A percentile compares a stretch with the other conserved stretches of the same genome.
These are phyloP conservation scores for Stagonosporopsis tanaceti DNA, from an alignment of 2,329 filamentous ascomycete genomes.

Conservation along the genomic window DNA sequence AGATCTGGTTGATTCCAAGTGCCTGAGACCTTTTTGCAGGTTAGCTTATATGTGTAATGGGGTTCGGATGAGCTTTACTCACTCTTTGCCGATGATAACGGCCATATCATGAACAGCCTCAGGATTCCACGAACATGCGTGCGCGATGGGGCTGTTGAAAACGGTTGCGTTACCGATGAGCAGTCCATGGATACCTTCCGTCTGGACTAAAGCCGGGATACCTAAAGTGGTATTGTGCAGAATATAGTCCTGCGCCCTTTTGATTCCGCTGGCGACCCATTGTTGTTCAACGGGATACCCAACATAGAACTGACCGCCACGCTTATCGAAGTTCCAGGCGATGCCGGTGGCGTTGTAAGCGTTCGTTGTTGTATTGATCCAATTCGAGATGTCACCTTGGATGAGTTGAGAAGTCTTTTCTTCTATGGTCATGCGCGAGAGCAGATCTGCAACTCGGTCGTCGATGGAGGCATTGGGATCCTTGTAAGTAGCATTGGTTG, in stretches of 20 bases:
- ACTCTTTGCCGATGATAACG: slow-evolving; percentile 68
- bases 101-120: slow-evolving; percentile 72
- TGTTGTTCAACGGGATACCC: slow-evolving; percentile 71
- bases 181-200: slow-evolving; percentile 77
- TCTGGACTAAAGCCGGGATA: slow-evolving; percentile 77
- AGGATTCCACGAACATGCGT: slow-evolving; percentile 75
- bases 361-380: slow-evolving; percentile 73
- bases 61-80: neutral
- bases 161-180: slow-evolving; percentile 77
- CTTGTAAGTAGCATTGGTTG: slow-evolving; percentile 62
- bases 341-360: slow-evolving; percentile 73
- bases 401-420: slow-evolving; percentile 75
- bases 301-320: slow-evolving; percentile 76
- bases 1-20: slow-evolving; percentile 76
- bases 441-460: slow-evolving; percentile 70
- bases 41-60: neutral
- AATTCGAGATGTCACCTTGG: slow-evolving; percentile 73
- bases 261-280: slow-evolving; percentile 69
- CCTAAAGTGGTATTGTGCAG: slow-evolving; percentile 69
- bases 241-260: slow-evolving; percentile 73
- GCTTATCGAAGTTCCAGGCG: slow-evolving; percentile 69
- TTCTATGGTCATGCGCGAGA: slow-evolving; percentile 76
- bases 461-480: slow-evolving; percentile 69
- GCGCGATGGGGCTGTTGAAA: slow-evolving; percentile 78
- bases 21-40: slow-evolving; percentile 56